A percentile compares a stretch with the other conserved stretches of the same genome.
Evolutionary conservation across 2,329 filamentous ascomycete species (phyloP).

Genomic region (Clarireedia hainanense): DNA sequence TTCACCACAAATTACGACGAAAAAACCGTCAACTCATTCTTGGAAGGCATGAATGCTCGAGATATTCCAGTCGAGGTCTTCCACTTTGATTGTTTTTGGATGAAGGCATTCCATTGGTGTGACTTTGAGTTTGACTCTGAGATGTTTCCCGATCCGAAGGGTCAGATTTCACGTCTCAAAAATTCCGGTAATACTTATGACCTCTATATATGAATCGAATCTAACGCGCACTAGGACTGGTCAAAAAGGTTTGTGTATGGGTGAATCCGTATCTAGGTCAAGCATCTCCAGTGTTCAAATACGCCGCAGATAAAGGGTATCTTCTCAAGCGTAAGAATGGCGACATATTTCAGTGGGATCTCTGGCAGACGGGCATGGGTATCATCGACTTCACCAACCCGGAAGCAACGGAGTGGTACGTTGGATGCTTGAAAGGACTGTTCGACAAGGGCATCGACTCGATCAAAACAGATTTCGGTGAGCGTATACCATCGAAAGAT

Average conservation of each 20-base stretch:
- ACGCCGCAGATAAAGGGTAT: conserved; percentile 48
- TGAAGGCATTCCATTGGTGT: conserved; percentile 57
- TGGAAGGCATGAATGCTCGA: conserved; percentile 49
- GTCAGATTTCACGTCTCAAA: conserved; percentile 46
- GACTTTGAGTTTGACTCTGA: conserved; percentile 52
- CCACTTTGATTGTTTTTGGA: conserved; percentile 58
- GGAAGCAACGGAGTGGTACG: conserved; percentile 47
- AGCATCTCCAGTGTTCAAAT: conserved; percentile 48
- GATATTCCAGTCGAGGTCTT: conserved; percentile 53
- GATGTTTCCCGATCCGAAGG: conserved; percentile 51
- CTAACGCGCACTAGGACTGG: conserved; percentile 29
- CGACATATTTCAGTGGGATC: conserved; percentile 55
- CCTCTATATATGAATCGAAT: too few relatives aligned
- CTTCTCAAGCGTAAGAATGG: conserved; percentile 51
- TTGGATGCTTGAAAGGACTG: conserved; percentile 41
- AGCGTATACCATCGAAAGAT: conserved; percentile 49
- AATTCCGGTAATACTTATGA: conserved; percentile 28
- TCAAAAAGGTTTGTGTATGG: conserved; percentile 47
- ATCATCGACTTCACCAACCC: conserved; percentile 58
- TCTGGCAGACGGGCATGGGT: conserved; percentile 58
- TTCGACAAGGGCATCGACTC: conserved; percentile 52
- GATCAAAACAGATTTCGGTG: conserved; percentile 58
- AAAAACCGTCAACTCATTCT: conserved; percentile 47
- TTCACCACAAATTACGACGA: conserved; percentile 56
- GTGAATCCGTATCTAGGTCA: conserved; percentile 56